These are phyloP conservation scores for Trichothecium sympodiale DNA, from an alignment of 2,329 filamentous ascomycete genomes.

Conservation along the genomic window DNA sequence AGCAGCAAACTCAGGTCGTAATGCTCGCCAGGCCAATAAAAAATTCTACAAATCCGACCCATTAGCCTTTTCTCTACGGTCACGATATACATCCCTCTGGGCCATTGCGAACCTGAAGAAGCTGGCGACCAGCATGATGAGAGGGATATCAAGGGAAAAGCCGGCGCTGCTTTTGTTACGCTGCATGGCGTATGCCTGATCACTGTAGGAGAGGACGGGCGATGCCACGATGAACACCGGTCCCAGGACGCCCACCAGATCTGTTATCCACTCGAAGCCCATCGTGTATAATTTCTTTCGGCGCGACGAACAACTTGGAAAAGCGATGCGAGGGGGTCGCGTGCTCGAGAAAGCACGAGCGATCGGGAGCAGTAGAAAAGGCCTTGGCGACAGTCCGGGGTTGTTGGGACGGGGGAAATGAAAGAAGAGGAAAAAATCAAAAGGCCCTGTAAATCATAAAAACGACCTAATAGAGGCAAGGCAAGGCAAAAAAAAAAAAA, in stretches of 20 bases:
- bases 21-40: slow-evolving; percentile 57
- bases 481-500: too few relatives aligned
- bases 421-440: not conserved
- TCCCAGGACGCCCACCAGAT: slow-evolving; percentile 44
- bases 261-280: slow-evolving; percentile 25
- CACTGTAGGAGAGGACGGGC: slow-evolving; percentile 52
- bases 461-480: too few relatives aligned
- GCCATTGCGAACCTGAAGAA: slow-evolving; percentile 41
- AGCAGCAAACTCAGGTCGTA: slow-evolving; percentile 54
- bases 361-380: too few relatives aligned
- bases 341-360: too few relatives aligned
- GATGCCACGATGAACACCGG: slow-evolving; percentile 54
- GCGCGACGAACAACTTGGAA: too few relatives aligned
- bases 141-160: slow-evolving; percentile 59
- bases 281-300: too few relatives aligned
- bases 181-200: slow-evolving; percentile 56
- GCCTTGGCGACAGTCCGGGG: too few relatives aligned
- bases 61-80: slow-evolving; percentile 7
- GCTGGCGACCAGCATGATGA: slow-evolving; percentile 63
- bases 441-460: too few relatives aligned
- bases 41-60: slow-evolving; percentile 37
- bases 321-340: too few relatives aligned
- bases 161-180: slow-evolving; percentile 52
- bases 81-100: too few relatives aligned
- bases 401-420: not conserved